A percentile compares a stretch with the other conserved stretches of the same genome.
These are phyloP conservation scores for Zygosaccharomyces kombuchaensis DNA, from an alignment of 805 yeast species.

Conservation along the genomic window DNA sequence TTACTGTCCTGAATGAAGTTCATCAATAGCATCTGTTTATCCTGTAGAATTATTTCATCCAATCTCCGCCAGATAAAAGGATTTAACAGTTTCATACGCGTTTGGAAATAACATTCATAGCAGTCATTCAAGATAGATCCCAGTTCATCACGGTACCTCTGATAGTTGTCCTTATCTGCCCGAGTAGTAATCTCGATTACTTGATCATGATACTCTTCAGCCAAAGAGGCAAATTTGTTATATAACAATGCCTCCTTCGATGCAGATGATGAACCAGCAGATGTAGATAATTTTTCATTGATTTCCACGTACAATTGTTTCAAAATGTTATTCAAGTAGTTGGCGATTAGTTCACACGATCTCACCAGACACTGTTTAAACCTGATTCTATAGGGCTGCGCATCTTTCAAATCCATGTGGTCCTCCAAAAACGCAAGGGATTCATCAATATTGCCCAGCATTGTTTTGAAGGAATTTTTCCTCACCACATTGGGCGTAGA, in stretches of 20 bases:
- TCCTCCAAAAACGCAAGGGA: slow-evolving; percentile 58
- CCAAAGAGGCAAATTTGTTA: slow-evolving; percentile 52
- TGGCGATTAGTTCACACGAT: slow-evolving; percentile 68
- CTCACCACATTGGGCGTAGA: slow-evolving; percentile 61
- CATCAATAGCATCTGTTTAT: slow-evolving; percentile 39
- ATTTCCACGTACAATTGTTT: slow-evolving; percentile 35
- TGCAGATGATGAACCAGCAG: slow-evolving; percentile 31
- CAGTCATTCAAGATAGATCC: slow-evolving; percentile 50
- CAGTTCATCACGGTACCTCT: slow-evolving; percentile 58
- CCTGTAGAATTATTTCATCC: slow-evolving; percentile 24
- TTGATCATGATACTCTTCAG: slow-evolving; percentile 38
- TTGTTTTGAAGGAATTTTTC: slow-evolving; percentile 48
- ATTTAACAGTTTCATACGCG: slow-evolving; percentile 48
- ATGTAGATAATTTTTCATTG: slow-evolving; percentile 20
- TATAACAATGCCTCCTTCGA: slow-evolving; percentile 62
- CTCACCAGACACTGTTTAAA: slow-evolving; percentile 82
- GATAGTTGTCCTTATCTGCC: slow-evolving; percentile 31
- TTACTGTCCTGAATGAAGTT: slow-evolving; percentile 60
- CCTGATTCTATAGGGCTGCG: slow-evolving; percentile 61
- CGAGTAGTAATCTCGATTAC: slow-evolving; percentile 38
- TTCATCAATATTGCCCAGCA: slow-evolving; percentile 56
- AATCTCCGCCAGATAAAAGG: slow-evolving; percentile 40
- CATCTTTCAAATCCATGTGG: slow-evolving; percentile 61
- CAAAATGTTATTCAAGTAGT: slow-evolving; percentile 48
- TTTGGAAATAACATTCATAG: slow-evolving; percentile 54